These are phyloP conservation scores for Linderniella brevidens DNA, from an alignment of 257 asterid species.

Conservation along the genomic window DNA sequence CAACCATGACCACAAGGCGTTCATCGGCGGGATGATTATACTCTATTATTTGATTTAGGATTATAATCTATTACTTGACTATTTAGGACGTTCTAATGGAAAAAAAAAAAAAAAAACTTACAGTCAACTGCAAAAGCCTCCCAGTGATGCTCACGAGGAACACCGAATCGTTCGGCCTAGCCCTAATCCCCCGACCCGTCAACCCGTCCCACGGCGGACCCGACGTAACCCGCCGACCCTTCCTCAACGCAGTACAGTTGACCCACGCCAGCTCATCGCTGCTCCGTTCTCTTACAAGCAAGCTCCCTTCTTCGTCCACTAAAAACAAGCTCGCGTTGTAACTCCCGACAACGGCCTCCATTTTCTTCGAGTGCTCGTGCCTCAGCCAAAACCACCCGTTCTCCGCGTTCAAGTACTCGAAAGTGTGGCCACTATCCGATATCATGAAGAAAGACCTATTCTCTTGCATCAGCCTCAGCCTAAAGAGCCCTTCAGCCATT, in stretches of 20 bases:
- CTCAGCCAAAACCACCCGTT: slow-evolving; percentile 63
- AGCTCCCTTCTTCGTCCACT: slow-evolving; percentile 53
- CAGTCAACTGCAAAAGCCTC: slow-evolving; percentile 46
- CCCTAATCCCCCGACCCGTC: slow-evolving; percentile 30
- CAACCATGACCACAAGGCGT: too few relatives aligned
- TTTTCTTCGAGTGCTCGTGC: slow-evolving; percentile 41
- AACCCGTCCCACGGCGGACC: slow-evolving; percentile 80
- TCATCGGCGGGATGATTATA: too few relatives aligned
- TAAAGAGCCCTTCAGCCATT: slow-evolving; percentile 18
- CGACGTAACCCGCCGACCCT: slow-evolving; percentile 44
- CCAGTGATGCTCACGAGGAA: slow-evolving; percentile 66
- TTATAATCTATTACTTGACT: too few relatives aligned
- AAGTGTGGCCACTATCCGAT: slow-evolving; percentile 29
- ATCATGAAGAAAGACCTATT: slow-evolving; percentile 55
- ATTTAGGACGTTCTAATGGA: too few relatives aligned
- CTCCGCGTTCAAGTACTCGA: slow-evolving; percentile 55
- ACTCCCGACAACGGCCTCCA: slow-evolving; percentile 53
- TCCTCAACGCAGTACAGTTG: slow-evolving; percentile 65
- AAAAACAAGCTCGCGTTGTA: slow-evolving; percentile 69
- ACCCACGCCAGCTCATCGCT: slow-evolving; percentile 47
- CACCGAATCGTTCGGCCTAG: slow-evolving; percentile 42
- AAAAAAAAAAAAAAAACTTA: slow-evolving; percentile 20
- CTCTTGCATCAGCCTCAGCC: slow-evolving; percentile 53
- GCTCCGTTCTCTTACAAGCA: slow-evolving; percentile 58
- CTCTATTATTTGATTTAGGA: too few relatives aligned